A percentile compares a stretch with the other conserved stretches of the same genome.
These are phyloP conservation scores for Wickerhamomyces ciferrii DNA, from an alignment of 805 yeast genomes.

Conservation along the genomic window DNA sequence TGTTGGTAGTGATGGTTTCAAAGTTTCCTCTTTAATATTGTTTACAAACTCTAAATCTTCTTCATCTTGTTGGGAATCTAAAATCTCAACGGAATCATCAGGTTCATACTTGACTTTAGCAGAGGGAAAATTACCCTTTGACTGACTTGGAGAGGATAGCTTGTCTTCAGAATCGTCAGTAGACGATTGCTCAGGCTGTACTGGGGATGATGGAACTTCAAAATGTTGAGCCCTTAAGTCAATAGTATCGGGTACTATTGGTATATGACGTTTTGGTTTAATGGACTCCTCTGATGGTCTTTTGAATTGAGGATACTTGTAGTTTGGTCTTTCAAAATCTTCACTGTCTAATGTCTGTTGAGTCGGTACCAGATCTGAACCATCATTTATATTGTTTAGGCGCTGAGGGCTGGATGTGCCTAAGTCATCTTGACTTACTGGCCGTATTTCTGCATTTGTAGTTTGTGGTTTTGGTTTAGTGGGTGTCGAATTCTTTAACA, in stretches of 20 bases:
- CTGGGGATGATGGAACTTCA: background rate
- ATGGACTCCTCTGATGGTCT: background rate
- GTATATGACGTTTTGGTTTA: background rate
- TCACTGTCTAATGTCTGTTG: conserved; percentile 3
- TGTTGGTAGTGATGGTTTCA: conserved; percentile 5
- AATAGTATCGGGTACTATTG: conserved; percentile 1
- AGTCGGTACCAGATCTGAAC: conserved; percentile 4
- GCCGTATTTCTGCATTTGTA: background rate
- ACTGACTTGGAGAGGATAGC: background rate
- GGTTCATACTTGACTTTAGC: conserved; percentile 5
- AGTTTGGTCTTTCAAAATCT: background rate
- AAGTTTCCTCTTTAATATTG: background rate
- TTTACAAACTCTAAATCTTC: conserved; percentile 2
- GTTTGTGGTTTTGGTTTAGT: background rate
- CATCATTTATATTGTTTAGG: background rate
- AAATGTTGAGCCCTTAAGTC: conserved; percentile 3
- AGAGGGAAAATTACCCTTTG: conserved; percentile 4
- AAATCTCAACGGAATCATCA: conserved; percentile 3
- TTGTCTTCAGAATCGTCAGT: background rate
- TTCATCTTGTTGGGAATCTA: conserved; percentile 10
- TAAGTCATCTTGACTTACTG: no score
- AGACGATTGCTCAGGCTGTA: background rate
- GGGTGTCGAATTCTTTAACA: background rate
- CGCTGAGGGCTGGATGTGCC: no score
- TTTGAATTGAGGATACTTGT: background rate